Conservation (phyloP, 768 basidiomycete genomes). For the Lactarius pseudohatsudake region DNA sequence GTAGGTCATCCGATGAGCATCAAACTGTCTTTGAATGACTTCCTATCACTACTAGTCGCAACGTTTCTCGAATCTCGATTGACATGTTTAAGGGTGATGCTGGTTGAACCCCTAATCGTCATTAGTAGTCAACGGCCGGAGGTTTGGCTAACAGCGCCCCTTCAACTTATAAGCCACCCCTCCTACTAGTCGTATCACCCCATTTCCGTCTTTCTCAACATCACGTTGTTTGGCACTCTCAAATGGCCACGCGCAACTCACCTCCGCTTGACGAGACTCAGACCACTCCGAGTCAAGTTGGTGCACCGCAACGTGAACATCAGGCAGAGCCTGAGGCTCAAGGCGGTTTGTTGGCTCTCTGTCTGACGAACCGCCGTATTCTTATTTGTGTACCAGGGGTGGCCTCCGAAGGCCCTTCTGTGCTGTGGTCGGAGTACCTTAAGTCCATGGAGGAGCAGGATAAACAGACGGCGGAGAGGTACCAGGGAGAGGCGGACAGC, state of each 20-base stretch:
- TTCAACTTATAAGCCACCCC: not conserved
- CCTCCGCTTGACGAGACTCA: not conserved
- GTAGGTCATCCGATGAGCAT: no score
- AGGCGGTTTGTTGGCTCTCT: not conserved
- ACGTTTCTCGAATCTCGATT: no score
- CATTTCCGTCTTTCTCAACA: not conserved
- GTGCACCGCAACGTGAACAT: no score
- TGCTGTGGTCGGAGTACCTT: constrained; percentile 17
- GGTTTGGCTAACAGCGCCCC: not conserved
- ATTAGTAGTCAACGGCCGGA: no score
- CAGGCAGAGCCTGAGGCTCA: not conserved
- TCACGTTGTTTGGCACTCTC: not conserved
- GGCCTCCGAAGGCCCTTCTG: not conserved
- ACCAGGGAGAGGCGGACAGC: not conserved
- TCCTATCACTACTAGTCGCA: no score
- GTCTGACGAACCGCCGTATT: not conserved
- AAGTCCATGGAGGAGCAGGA: constrained; percentile 1
- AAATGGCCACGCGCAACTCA: not conserved
- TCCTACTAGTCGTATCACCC: not conserved
- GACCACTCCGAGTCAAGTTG: not conserved
- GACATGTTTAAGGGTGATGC: no score
- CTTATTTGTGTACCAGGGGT: not conserved
- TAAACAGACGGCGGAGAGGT: not conserved
- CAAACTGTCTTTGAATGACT: no score
- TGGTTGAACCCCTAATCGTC: no score